Base-by-base conservation (phyloP, 768 basidiomycete species). In the Tylopilus sp. region DNA sequence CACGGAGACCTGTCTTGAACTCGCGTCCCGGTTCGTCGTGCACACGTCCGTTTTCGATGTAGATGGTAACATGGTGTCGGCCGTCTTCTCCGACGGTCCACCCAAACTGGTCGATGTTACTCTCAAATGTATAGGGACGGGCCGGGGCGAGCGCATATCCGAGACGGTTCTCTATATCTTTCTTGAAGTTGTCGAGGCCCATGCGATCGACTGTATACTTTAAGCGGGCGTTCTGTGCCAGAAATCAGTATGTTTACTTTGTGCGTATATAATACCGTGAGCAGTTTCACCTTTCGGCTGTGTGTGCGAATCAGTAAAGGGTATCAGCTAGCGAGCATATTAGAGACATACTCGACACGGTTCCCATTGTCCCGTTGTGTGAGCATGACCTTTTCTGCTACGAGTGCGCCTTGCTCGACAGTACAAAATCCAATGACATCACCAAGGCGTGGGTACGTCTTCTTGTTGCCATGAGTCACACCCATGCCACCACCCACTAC, bases 161-260 rank as follows among this genome's bases (percentile, higher is more conserved):
- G 15, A 95, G 82, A 17, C 84, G 86, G 55, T 83, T 80, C 76
- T 98, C 95, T 22, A 98, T 93, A 60, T 93, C 92, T 30, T 78
- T 80, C 66, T 86, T 91, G 80, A 95, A 99, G 46, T 68, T 76
- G 41, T 86, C 85, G 18, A 97, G 75, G 20, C 94, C 93, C 85
- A 98, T 89, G 40, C 92, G 86, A 71, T 99, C 97, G 61, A 99
- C 80, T 17, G 97, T 99, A 72, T 98, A 98, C 73, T 98, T 98
- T 52, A 98, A 76, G 48, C 95, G 87, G 38, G 89, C 91, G 53
- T 91, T 92, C 83, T 86, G 49, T 17, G 11, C 40, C 36, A n/a
- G 17, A 35, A 40, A 45, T 58, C 50, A 65, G 40, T 50, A 57
- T 47, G 44, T 18, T n/a, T 23, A 53, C 33, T 18, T 3, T 41